Conservation (phyloP, 2,329 filamentous ascomycete genomes). For the Endothia cerciana region DNA sequence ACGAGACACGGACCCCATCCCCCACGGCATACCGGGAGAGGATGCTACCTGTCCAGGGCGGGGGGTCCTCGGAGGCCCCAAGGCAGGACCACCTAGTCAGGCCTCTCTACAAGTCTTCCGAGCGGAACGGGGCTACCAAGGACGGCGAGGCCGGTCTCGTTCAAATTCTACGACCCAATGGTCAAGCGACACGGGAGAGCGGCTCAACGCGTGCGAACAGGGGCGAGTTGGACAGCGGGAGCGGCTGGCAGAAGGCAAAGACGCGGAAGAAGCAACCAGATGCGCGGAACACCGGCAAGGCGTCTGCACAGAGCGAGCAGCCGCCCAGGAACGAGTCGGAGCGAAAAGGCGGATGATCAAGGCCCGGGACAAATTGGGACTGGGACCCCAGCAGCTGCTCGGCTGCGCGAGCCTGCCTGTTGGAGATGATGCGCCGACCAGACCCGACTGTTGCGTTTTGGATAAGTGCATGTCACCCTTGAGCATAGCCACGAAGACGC, state of each 20-base stretch:
- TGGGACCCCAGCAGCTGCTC: background rate
- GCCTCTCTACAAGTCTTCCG: constrained; percentile 28
- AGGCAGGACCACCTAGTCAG: constrained; percentile 24
- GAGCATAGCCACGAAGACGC: background rate
- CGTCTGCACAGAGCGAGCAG: constrained; percentile 52
- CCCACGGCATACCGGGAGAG: constrained; percentile 58
- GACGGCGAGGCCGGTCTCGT: constrained; percentile 34
- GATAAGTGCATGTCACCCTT: constrained; percentile 22
- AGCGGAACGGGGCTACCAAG: constrained; percentile 32
- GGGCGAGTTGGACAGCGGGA: constrained; percentile 52
- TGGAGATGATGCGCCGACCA: background rate
- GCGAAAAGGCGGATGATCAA: constrained; percentile 62
- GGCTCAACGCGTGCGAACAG: constrained; percentile 58
- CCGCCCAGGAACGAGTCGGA: constrained; percentile 62
- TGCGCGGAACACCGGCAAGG: constrained; percentile 50
- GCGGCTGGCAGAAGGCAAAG: constrained; percentile 65
- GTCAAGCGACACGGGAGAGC: constrained; percentile 47
- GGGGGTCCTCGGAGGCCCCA: constrained; percentile 28
- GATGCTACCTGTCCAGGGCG: constrained; percentile 24
- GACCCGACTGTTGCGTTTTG: constrained; percentile 24
- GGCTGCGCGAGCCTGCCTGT: background rate
- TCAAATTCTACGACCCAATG: constrained; percentile 44
- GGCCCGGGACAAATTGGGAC: background rate
- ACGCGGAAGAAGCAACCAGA: constrained; percentile 55
- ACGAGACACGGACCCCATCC: constrained; percentile 73